phyloP scores from a whole-genome alignment of 2,329 filamentous ascomycete species.

The Botryotinia convoluta region DNA sequence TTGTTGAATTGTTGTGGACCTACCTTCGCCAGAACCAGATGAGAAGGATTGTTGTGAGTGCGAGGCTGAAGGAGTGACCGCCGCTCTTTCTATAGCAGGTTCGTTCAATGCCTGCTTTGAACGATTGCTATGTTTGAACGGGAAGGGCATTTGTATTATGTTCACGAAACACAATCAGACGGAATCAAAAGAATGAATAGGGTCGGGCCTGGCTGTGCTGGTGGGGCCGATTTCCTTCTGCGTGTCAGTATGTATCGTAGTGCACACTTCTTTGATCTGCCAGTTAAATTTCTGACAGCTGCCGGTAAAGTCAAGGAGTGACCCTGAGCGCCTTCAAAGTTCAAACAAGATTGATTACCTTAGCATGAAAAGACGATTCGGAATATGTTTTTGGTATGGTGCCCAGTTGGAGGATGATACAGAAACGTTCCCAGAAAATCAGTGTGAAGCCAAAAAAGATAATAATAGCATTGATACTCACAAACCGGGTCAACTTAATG shows the following conservation, averaged over 20 bases:
- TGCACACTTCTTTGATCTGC: slow-evolving; percentile 9
- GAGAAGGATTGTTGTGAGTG: slow-evolving; percentile 20
- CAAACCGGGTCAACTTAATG: slow-evolving; percentile 11
- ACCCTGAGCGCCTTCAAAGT: slow-evolving; percentile 8
- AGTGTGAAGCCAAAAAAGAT: slow-evolving; percentile 11
- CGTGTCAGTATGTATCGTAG: background rate
- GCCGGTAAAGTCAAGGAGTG: slow-evolving; percentile 12
- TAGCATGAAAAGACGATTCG: background rate
- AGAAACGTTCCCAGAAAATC: background rate
- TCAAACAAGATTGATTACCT: slow-evolving; percentile 18
- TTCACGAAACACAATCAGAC: slow-evolving; percentile 15
- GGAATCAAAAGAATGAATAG: slow-evolving; percentile 13
- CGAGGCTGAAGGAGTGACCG: slow-evolving; percentile 22
- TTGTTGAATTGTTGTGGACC: slow-evolving; percentile 24
- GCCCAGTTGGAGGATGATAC: background rate
- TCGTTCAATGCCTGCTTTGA: slow-evolving; percentile 38
- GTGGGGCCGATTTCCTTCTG: slow-evolving; percentile 17
- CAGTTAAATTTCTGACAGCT: slow-evolving; percentile 16
- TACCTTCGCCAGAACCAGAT: slow-evolving; percentile 24
- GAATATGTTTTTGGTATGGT: slow-evolving; percentile 10
- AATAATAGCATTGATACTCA: slow-evolving; percentile 21
- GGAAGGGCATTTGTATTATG: slow-evolving; percentile 37
- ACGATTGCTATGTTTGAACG: slow-evolving; percentile 38
- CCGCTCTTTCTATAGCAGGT: slow-evolving; percentile 22
- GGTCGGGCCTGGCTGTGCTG: slow-evolving; percentile 21